These are phyloP conservation scores for Cytospora chrysosperma DNA, from an alignment of 2,329 filamentous ascomycete species.

Conservation along the genomic window DNA sequence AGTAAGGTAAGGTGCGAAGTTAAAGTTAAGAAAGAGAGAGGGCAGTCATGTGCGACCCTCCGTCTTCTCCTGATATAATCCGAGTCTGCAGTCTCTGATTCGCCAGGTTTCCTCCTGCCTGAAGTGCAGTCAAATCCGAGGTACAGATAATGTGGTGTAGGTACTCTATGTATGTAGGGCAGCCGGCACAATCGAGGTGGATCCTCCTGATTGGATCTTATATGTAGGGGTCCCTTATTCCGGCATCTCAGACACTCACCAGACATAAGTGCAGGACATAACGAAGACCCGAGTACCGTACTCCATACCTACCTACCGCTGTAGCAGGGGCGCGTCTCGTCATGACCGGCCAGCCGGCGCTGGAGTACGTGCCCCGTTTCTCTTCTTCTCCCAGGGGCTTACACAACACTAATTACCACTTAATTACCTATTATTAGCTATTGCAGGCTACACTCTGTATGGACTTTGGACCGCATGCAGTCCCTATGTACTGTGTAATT, in stretches of 20 bases:
- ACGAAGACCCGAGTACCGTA: neutral
- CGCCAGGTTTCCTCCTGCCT: conserved; percentile 13
- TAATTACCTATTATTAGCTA: too few species aligned
- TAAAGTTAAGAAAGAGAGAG: too few species aligned
- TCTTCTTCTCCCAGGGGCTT: neutral
- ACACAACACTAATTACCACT: too few species aligned
- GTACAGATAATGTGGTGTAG: conserved; percentile 7
- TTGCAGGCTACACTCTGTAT: too few species aligned
- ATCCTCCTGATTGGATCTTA: conserved; percentile 5
- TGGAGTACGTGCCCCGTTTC: neutral
- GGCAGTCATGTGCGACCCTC: conserved; percentile 1
- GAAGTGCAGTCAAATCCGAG: conserved; percentile 18
- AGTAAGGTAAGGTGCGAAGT: neutral
- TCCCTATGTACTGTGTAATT: conserved; percentile 3
- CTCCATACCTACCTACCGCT: too few species aligned
- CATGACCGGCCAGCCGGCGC: neutral
- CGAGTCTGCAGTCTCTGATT: neutral
- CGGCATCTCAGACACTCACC: neutral
- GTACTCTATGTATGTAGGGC: conserved; percentile 1
- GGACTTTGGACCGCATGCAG: neutral
- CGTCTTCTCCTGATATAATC: neutral
- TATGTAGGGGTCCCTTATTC: neutral
- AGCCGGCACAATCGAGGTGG: neutral
- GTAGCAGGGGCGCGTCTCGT: neutral
- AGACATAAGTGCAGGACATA: neutral